Base-by-base conservation (phyloP, 306 rosid genomes). In the Acacia melanoxylon region DNA sequence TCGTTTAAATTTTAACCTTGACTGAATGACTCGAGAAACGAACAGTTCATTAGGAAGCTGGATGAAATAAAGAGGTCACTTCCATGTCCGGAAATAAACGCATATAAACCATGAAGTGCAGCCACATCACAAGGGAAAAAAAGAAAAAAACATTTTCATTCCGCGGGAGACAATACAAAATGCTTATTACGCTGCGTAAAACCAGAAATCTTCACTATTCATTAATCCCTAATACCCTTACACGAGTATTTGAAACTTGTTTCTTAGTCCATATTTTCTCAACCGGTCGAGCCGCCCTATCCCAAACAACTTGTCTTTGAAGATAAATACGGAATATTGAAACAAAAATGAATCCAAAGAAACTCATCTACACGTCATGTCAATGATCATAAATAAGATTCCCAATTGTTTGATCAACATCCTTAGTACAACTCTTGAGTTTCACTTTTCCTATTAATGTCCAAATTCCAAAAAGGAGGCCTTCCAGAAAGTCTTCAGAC, bases 381-480 rank as follows among this genome's bases (percentile, higher is more conserved):
- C 35, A n/a, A n/a, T n/a, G 12, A 71, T 71, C 40, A 6, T 7
- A 45, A 14, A 41, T 1, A 71, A 44, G 56, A 24, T 45, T 24
- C 22, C 37, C 24, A 71, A 51, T 63, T 49, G 51, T 54, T 44
- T 35, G 42, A 66, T 37, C 74, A 54, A 45, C 33, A 76, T 76
- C n/a, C 70, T 15, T 40, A 69, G 29, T 75, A 63, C 44, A 80
- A 81, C 80, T 72, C 82, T 71, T 11, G 6, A 75, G 68, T 71
- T 29, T 46, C 80, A 37, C 81, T 24, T 65, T 72, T 29, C 37
- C 33, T 61, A 15, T 75, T 37, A 12, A 68, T 41, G 59, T 72
- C 68, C 75, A 76, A 24, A 66, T 8, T 72, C 73, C 75, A 80
- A 42, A 66, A n/a, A 70, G 42, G 49, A 16, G 73, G 71, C 61